Evolutionary conservation across 129 eudicot genomes (phyloP), one percentile per base, ranked within the genome.

Genomic region (Sambucus nigra): DNA sequence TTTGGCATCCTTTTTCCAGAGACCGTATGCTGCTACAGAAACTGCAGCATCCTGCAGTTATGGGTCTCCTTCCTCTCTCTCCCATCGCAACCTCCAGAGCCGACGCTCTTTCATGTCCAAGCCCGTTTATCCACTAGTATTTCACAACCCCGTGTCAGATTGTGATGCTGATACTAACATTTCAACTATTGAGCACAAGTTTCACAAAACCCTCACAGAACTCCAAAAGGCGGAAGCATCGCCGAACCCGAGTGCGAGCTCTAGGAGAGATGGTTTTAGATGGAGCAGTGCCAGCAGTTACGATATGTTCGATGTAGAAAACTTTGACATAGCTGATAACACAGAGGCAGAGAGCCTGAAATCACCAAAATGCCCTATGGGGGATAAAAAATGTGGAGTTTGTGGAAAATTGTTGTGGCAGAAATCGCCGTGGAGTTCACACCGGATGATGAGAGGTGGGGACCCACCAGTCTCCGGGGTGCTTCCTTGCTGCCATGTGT

Each of bases 201-300:
- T 57, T 41, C 50, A 47, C 8, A 20, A 24, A 57, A 40, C 24
- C 24, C 24, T 57, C 50, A 40, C 35, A 22, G 50, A 57, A 57
- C 62, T 24, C 50, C 62, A 25, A 39, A 18, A 24, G 47, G 8
- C 22, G 33, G 38, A 39, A 7, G n/a, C 51, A 35, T 56, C 61
- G 12, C 47, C 61, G 15, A 32, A 38, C 51, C 51, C 62, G 18
- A 39, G 49, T 21, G 15, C 51, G 25, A 57, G 46, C 42, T 40
- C 51, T 13, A 57, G 62, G 40, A 40, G 50, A 57, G 62, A 57
- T 12, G 50, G 62, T 39, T 57, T 22, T 24, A 47, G 62, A n/a
- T 39, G 62, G 62, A 57, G 62, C 46, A 57, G 22, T 16, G 29
- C 50, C 16, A 57, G 62, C 62, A 57, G 62, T 57, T 57, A 39